Percentiles rank a stretch among this genome's conserved stretches.
These are phyloP conservation scores for Pichia heedii DNA, from an alignment of 805 yeast genomes.

Conservation along the genomic window DNA sequence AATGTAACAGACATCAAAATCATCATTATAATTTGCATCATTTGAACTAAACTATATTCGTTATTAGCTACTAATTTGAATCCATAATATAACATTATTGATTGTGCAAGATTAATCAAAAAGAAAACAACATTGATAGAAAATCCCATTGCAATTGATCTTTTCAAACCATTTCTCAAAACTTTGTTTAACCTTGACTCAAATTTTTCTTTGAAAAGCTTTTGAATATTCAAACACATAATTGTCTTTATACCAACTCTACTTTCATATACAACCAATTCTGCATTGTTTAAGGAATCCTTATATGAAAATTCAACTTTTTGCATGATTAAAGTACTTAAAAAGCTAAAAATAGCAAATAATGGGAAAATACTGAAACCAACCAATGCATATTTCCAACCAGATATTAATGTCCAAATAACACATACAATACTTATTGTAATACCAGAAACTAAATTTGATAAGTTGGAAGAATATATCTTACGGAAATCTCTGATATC, in stretches of 20 bases:
- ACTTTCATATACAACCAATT: slow-evolving; percentile 43
- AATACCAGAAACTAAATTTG: slow-evolving; percentile 43
- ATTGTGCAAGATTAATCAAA: slow-evolving; percentile 53
- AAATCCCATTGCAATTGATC: slow-evolving; percentile 57
- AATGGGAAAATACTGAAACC: slow-evolving; percentile 71
- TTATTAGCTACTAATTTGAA: slow-evolving; percentile 53
- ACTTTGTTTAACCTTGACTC: slow-evolving; percentile 24
- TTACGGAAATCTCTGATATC: slow-evolving; percentile 72
- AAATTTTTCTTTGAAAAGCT: slow-evolving; percentile 37
- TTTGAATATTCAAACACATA: slow-evolving; percentile 42
- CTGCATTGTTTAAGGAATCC: slow-evolving; percentile 42
- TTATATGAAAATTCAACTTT: slow-evolving; percentile 54
- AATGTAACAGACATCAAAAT: slow-evolving; percentile 65
- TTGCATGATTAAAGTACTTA: slow-evolving; percentile 22
- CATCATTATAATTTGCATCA: slow-evolving; percentile 63
- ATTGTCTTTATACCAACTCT: slow-evolving; percentile 57
- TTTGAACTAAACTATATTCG: slow-evolving; percentile 45
- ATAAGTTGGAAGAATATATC: slow-evolving; percentile 53
- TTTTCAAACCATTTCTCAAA: slow-evolving; percentile 31
- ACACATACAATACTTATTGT: slow-evolving; percentile 52
- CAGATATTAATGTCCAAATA: slow-evolving; percentile 67
- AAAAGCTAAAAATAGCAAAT: slow-evolving; percentile 38
- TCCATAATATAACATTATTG: slow-evolving; percentile 73
- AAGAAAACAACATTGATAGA: slow-evolving; percentile 54
- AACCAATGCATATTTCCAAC: slow-evolving; percentile 84